Evolutionary conservation across 257 asterid genomes (phyloP).

Genomic region (Plantago major): DNA sequence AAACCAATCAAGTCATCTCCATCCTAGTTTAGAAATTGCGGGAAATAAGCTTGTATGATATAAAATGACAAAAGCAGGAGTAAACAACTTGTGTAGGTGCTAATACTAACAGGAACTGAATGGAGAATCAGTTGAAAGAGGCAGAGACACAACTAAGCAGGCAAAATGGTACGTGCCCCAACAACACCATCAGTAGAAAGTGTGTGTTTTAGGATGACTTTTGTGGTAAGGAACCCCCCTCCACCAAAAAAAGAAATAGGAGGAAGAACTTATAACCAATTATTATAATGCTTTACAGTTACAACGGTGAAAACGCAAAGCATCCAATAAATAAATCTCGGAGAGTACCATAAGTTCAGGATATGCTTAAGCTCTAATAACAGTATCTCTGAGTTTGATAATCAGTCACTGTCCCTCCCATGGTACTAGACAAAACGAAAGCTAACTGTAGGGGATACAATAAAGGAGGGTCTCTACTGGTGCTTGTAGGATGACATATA

Average conservation of each 20-base stretch:
- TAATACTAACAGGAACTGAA: not conserved
- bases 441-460: not conserved
- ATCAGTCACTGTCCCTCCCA: not conserved
- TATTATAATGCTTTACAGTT: no score
- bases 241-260: not conserved
- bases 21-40: conserved; percentile 38
- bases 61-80: conserved; percentile 9
- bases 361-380: conserved; percentile 5
- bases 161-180: no score
- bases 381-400: not conserved
- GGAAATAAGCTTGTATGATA: not conserved
- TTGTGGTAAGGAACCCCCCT: no score
- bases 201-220: no score
- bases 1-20: conserved; percentile 93
- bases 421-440: not conserved
- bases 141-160: not conserved
- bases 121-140: conserved; percentile 5
- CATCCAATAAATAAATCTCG: conserved; percentile 2
- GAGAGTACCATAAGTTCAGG: not conserved
- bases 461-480: conserved; percentile 4
- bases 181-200: no score
- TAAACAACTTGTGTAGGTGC: not conserved
- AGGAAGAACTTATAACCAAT: no score
- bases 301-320: not conserved
- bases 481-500: not conserved